Evolutionary conservation across 306 rosid genomes (phyloP).

Genomic region (Sechiopsis laciniata): DNA sequence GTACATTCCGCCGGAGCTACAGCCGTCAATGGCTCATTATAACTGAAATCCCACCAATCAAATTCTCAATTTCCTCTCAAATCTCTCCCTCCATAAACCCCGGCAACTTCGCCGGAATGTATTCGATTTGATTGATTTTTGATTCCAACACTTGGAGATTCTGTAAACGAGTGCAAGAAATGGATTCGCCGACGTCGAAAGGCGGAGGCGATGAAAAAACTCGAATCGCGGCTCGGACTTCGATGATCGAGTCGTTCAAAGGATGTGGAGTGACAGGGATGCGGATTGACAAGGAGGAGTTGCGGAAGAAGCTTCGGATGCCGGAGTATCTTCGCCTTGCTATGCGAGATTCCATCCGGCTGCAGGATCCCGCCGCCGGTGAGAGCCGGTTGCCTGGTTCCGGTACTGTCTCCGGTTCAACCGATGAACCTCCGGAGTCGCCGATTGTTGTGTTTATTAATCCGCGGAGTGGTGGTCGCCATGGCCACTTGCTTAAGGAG

Average conservation of each 20-base stretch:
- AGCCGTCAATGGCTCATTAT: not conserved
- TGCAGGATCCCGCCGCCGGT: constrained; percentile 56
- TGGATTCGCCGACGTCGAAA: constrained; percentile 9
- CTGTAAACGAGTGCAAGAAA: not conserved
- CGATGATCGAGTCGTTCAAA: constrained; percentile 57
- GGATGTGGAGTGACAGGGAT: constrained; percentile 63
- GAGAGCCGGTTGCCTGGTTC: constrained; percentile 37
- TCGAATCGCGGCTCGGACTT: constrained; percentile 42
- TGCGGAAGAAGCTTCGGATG: constrained; percentile 59
- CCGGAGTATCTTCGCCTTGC: constrained; percentile 77
- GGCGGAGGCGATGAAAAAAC: constrained; percentile 32
- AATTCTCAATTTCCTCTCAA: not conserved
- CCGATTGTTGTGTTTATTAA: constrained; percentile 89
- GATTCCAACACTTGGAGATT: constrained; percentile 6
- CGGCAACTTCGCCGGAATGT: constrained; percentile 2
- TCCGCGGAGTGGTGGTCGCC: constrained; percentile 75
- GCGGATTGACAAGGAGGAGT: constrained; percentile 68
- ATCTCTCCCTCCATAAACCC: not conserved
- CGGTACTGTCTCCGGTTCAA: constrained; percentile 8
- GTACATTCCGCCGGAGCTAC: not conserved
- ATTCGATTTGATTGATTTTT: too few relatives aligned
- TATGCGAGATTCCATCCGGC: constrained; percentile 76
- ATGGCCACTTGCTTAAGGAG: constrained; percentile 74
- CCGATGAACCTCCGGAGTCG: constrained; percentile 32
- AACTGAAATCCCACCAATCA: not conserved